Evolutionary conservation across 805 yeast species (phyloP).

Genomic region (Saccharomycopsis lassenensis): DNA sequence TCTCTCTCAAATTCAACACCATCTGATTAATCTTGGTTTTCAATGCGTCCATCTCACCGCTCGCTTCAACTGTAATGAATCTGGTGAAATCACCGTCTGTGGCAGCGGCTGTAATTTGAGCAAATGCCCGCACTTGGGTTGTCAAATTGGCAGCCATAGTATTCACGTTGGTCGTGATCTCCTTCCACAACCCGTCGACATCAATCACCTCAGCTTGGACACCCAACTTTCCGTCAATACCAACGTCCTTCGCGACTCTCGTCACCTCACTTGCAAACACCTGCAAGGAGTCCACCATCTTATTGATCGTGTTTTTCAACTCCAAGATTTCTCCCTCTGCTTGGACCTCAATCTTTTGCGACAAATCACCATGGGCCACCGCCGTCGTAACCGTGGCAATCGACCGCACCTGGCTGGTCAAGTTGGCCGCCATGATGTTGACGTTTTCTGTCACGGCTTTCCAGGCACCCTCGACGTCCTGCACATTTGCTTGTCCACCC

Average conservation of each 20-base stretch:
- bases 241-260: conserved; percentile 84
- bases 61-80: conserved; percentile 82
- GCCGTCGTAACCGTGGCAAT: conserved; percentile 89
- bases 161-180: conserved; percentile 81
- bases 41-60: conserved; percentile 70
- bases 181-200: conserved; percentile 88
- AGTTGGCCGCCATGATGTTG: conserved; percentile 78
- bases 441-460: conserved; percentile 74
- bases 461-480: conserved; percentile 83
- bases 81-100: conserved; percentile 89
- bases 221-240: conserved; percentile 87
- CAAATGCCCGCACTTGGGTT: conserved; percentile 86
- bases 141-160: conserved; percentile 93
- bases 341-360: conserved; percentile 77
- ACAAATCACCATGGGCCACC: conserved; percentile 81
- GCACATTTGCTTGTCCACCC: conserved; percentile 81
- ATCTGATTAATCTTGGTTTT: conserved; percentile 56
- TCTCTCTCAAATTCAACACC: conserved; percentile 80
- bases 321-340: conserved; percentile 88
- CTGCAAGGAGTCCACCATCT: conserved; percentile 87
- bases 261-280: conserved; percentile 84
- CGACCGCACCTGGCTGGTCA: conserved; percentile 80
- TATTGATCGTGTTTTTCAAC: conserved; percentile 75
- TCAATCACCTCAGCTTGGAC: conserved; percentile 86
- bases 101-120: conserved; percentile 88